Conservation (phyloP, 768 basidiomycete species). For the Pleurotus tuoliensis region DNA sequence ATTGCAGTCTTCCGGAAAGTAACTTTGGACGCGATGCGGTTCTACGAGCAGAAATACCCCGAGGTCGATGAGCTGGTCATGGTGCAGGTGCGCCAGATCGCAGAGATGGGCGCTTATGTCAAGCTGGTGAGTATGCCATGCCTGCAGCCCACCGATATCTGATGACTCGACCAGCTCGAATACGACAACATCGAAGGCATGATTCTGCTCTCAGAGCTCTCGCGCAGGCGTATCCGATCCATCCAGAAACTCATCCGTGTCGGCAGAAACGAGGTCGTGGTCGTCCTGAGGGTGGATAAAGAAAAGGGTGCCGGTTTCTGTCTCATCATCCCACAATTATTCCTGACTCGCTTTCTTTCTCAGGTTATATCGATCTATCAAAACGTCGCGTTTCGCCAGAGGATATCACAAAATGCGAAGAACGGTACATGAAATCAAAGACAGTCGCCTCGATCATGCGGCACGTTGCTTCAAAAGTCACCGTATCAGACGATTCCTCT, state of each 20-base stretch:
- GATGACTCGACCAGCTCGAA: constrained; percentile 62
- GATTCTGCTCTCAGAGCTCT: constrained; percentile 98
- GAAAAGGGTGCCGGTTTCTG: constrained; percentile 74
- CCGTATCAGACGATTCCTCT: constrained; percentile 35
- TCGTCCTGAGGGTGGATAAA: constrained; percentile 96
- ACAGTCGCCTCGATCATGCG: constrained; percentile 91
- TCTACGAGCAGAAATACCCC: constrained; percentile 90
- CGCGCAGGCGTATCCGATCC: constrained; percentile 90
- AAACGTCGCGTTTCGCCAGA: constrained; percentile 98
- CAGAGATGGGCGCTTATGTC: constrained; percentile 99
- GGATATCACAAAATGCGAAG: constrained; percentile 98
- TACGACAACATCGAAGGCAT: constrained; percentile 99
- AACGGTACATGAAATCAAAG: constrained; percentile 97
- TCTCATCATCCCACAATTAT: not conserved
- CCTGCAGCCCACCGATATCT: not conserved
- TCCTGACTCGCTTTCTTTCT: constrained; percentile 2
- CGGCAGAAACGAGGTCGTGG: constrained; percentile 97
- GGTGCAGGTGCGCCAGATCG: constrained; percentile 99
- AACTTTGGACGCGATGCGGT: constrained; percentile 57
- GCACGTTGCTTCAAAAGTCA: constrained; percentile 83
- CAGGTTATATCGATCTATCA: constrained; percentile 98
- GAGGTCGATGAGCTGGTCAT: constrained; percentile 98
- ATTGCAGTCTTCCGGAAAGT: not conserved
- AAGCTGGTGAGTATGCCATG: constrained; percentile 69
- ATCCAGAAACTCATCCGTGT: constrained; percentile 98